A percentile compares a stretch with the other conserved stretches of the same genome.
These are phyloP conservation scores for Ciborinia camelliae DNA, from an alignment of 2,329 filamentous ascomycete genomes.

Conservation along the genomic window DNA sequence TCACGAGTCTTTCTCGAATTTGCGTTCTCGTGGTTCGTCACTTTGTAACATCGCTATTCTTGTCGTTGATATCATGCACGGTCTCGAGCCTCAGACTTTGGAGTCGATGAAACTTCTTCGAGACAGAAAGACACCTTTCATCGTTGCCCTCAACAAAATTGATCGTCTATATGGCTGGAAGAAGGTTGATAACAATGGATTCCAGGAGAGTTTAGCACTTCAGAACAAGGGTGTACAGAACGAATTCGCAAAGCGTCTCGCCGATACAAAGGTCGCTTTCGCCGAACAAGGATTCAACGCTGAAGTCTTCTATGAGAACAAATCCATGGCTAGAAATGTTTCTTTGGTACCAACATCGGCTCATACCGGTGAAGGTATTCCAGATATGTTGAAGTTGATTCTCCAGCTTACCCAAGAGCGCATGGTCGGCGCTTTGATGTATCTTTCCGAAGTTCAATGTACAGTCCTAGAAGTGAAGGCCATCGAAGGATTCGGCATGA, in stretches of 20 bases:
- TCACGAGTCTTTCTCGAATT: slow-evolving; percentile 99
- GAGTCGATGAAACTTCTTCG: slow-evolving; percentile 95
- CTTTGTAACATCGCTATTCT: slow-evolving; percentile 99
- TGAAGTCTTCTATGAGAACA: slow-evolving; percentile 96
- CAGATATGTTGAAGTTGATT: slow-evolving; percentile 96
- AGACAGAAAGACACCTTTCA: slow-evolving; percentile 94
- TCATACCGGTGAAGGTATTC: slow-evolving; percentile 98
- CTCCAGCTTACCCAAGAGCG: slow-evolving; percentile 90
- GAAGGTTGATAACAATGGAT: slow-evolving; percentile 97
- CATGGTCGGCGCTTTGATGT: slow-evolving; percentile 97
- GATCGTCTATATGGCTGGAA: slow-evolving; percentile 99
- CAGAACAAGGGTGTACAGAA: slow-evolving; percentile 92
- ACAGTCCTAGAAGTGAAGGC: slow-evolving; percentile 99
- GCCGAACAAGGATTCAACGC: slow-evolving; percentile 97
- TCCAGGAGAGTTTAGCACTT: slow-evolving; percentile 83
- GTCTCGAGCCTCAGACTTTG: slow-evolving; percentile 91
- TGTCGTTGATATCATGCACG: slow-evolving; percentile 99
- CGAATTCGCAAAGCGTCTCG: slow-evolving; percentile 87
- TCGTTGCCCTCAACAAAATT: slow-evolving; percentile 98
- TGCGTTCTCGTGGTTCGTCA: slow-evolving; percentile 93
- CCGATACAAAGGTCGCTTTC: slow-evolving; percentile 90
- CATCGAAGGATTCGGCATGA: slow-evolving; percentile 97
- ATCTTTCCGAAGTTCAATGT: slow-evolving; percentile 94
- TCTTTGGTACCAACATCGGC: slow-evolving; percentile 97
- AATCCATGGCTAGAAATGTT: slow-evolving; percentile 89